Conservation (phyloP, 768 basidiomycete species). For the Agrocybe praecox region DNA sequence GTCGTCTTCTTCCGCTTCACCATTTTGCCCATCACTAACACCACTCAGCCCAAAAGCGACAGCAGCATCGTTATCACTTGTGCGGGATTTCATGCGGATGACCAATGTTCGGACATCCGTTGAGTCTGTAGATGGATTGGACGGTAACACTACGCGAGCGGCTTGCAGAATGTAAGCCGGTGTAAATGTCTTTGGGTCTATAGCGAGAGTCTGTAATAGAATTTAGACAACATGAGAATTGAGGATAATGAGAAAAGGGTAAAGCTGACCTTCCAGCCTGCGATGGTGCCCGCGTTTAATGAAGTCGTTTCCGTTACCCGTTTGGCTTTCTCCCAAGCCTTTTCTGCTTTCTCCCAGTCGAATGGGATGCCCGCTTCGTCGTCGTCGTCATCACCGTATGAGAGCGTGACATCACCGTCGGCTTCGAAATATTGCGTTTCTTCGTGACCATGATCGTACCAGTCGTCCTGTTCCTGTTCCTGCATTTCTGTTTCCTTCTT, state of each 20-base stretch:
- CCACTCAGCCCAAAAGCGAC: conserved; percentile 20
- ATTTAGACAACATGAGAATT: neutral
- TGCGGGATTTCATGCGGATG: conserved; percentile 18
- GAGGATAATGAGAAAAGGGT: neutral
- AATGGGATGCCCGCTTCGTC: conserved; percentile 20
- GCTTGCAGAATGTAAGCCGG: conserved; percentile 60
- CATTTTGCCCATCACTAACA: neutral
- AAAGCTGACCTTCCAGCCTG: conserved; percentile 54
- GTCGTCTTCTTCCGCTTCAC: conserved; percentile 14
- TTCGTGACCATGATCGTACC: conserved; percentile 6
- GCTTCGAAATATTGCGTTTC: conserved; percentile 19
- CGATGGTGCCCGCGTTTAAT: conserved; percentile 28
- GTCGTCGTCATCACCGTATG: neutral
- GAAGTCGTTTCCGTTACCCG: conserved; percentile 25
- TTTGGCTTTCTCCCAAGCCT: conserved; percentile 28
- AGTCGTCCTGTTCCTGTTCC: conserved; percentile 8
- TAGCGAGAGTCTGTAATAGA: conserved; percentile 49
- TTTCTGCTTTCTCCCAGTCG: conserved; percentile 39
- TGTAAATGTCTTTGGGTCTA: conserved; percentile 59
- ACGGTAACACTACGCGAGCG: conserved; percentile 35
- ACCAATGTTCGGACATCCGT: conserved; percentile 5
- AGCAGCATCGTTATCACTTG: conserved; percentile 15
- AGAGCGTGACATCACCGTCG: conserved; percentile 1
- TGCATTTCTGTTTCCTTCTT: conserved; percentile 22
- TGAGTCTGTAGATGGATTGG: conserved; percentile 1